These are phyloP conservation scores for Senecio squalidus DNA, from an alignment of 140 eudicot species.

Conservation along the genomic window DNA sequence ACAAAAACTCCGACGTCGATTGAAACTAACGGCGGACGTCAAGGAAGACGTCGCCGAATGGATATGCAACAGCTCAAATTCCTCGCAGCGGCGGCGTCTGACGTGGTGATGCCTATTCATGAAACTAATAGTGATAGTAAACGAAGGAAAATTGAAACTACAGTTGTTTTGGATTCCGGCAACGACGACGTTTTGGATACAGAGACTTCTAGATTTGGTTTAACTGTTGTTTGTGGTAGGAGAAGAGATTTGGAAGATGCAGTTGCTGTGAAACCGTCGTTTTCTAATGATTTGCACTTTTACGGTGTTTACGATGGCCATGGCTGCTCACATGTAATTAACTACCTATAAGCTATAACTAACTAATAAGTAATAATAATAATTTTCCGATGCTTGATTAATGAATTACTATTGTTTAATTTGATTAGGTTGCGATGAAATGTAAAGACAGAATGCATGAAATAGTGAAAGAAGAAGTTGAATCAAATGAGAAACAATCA, in stretches of 20 bases:
- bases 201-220: constrained; percentile 60
- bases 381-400: not conserved
- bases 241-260: constrained; percentile 98
- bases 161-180: not conserved
- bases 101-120: constrained; percentile 31
- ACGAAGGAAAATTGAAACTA: constrained; percentile 36
- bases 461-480: constrained; percentile 67
- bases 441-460: constrained; percentile 93
- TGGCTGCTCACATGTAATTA: constrained; percentile 95
- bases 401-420: not conserved
- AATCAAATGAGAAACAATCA: constrained; percentile 9
- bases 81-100: constrained; percentile 52
- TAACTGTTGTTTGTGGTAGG: constrained; percentile 87
- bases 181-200: constrained; percentile 16
- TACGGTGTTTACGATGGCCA: constrained; percentile 97
- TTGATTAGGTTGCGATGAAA: constrained; percentile 67
- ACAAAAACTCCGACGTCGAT: constrained; percentile 54
- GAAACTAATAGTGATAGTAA: constrained; percentile 26
- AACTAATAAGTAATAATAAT: not conserved
- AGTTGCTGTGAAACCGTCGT: constrained; percentile 73
- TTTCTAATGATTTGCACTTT: constrained; percentile 51
- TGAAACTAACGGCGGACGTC: constrained; percentile 51
- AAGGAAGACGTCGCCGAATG: constrained; percentile 54
- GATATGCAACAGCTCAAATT: constrained; percentile 59
- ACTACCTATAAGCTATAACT: not conserved